phyloP scores from a whole-genome alignment of 2,329 filamentous ascomycete genomes.

The Fusarium oxysporum region DNA sequence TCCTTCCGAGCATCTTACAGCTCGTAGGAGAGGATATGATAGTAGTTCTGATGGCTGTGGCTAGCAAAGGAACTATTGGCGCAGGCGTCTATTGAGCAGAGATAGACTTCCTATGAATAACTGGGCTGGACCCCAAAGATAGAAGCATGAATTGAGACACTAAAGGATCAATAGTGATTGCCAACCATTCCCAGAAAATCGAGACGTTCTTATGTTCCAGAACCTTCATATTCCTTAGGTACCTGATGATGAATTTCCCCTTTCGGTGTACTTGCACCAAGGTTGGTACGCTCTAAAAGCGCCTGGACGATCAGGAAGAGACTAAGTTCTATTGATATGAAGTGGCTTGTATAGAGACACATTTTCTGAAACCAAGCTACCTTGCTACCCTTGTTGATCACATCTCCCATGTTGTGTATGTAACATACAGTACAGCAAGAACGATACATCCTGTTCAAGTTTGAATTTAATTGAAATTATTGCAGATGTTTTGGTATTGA shows the following conservation, averaged over 20 bases:
- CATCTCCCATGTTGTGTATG: background rate
- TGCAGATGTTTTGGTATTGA: conserved; percentile 1
- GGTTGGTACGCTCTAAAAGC: conserved; percentile 4
- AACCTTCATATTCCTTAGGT: conserved; percentile 6
- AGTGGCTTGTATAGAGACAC: conserved; percentile 17
- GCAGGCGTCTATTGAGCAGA: conserved; percentile 32
- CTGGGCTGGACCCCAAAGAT: conserved; percentile 31
- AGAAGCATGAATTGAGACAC: conserved; percentile 12
- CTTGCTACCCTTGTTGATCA: background rate
- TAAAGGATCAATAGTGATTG: conserved; percentile 15
- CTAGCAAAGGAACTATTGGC: conserved; percentile 3
- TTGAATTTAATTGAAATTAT: background rate
- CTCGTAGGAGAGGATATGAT: background rate
- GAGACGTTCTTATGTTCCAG: conserved; percentile 10
- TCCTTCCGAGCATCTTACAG: background rate
- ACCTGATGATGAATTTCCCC: background rate
- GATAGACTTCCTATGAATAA: conserved; percentile 6
- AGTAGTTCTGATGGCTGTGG: conserved; percentile 5
- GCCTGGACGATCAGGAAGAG: background rate
- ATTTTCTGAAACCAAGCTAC: background rate
- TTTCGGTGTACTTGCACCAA: background rate
- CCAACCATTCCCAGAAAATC: conserved; percentile 3
- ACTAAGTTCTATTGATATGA: conserved; percentile 4
- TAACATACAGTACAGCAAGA: background rate
- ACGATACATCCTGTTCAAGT: background rate